Percentiles rank a stretch among this genome's conserved stretches.
Conservation (phyloP, 768 basidiomycete species). For the Harrya chromipes region DNA sequence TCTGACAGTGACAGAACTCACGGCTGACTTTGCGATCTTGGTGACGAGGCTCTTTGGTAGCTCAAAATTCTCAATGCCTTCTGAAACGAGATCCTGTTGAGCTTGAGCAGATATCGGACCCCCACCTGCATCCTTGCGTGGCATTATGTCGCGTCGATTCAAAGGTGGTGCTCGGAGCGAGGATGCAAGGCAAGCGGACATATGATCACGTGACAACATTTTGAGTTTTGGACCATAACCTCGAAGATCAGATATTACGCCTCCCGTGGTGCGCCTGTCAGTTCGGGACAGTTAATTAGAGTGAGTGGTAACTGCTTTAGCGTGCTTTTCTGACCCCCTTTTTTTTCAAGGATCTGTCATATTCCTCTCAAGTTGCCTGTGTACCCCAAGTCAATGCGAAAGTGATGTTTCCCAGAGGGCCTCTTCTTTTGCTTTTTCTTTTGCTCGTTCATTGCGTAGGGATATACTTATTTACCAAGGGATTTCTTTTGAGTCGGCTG, state of each 20-base stretch:
- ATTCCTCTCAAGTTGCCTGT: neutral
- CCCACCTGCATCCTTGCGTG: slow-evolving; percentile 59
- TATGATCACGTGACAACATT: slow-evolving; percentile 1
- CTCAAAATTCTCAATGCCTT: slow-evolving; percentile 88
- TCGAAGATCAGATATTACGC: no score
- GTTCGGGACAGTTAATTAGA: neutral
- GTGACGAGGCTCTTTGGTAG: slow-evolving; percentile 80
- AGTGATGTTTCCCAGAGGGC: slow-evolving; percentile 18
- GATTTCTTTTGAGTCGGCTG: slow-evolving; percentile 82
- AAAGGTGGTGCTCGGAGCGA: neutral
- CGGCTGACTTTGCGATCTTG: slow-evolving; percentile 81
- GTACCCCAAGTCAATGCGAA: slow-evolving; percentile 6
- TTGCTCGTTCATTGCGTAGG: slow-evolving; percentile 68
- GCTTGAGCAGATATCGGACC: slow-evolving; percentile 65
- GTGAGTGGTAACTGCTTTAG: neutral
- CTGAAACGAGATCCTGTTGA: slow-evolving; percentile 76
- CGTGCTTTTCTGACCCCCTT: neutral
- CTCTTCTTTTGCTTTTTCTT: slow-evolving; percentile 51
- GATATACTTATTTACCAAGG: slow-evolving; percentile 86
- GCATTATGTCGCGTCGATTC: slow-evolving; percentile 43
- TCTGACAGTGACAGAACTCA: slow-evolving; percentile 45
- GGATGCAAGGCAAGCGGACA: neutral
- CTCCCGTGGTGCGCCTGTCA: neutral
- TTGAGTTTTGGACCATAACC: no score
- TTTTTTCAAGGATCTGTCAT: neutral